phyloP scores from a whole-genome alignment of 1,284 basidiomycete species.

The Meira nashicola region DNA sequence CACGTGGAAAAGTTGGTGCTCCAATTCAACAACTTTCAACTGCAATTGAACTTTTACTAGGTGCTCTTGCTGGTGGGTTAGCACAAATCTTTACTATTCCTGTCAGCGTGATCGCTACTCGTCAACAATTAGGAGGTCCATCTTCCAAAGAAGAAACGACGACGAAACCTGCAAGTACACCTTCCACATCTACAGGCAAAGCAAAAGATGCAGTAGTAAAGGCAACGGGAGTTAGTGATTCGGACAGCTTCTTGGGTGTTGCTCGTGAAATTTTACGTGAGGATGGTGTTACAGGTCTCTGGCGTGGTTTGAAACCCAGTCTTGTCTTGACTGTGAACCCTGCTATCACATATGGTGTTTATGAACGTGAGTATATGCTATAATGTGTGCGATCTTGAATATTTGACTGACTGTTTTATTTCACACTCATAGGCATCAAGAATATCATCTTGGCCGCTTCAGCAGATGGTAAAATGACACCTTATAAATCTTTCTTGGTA shows the following conservation, averaged over 20 bases:
- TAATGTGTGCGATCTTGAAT: not conserved
- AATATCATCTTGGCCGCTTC: conserved; percentile 57
- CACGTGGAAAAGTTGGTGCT: conserved; percentile 12
- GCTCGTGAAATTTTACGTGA: conserved; percentile 83
- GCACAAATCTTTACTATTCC: conserved; percentile 99
- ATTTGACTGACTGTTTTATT: not conserved
- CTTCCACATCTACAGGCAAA: conserved; percentile 1
- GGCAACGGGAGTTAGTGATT: conserved; percentile 56
- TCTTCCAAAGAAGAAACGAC: not conserved
- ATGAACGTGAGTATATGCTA: conserved; percentile 59
- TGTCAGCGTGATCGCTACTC: conserved; percentile 91
- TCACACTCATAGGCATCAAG: conserved; percentile 65
- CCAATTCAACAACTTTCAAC: conserved; percentile 31
- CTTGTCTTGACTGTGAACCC: conserved; percentile 89
- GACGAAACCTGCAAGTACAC: conserved; percentile 12
- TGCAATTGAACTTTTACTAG: conserved; percentile 64
- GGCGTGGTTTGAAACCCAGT: conserved; percentile 88
- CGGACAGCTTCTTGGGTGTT: conserved; percentile 64
- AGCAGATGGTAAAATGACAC: conserved; percentile 66
- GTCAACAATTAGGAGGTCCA: conserved; percentile 66
- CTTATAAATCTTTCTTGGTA: conserved; percentile 74
- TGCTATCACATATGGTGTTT: conserved; percentile 95
- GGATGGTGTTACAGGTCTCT: conserved; percentile 84
- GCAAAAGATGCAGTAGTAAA: conserved; percentile 24
- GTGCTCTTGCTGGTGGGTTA: conserved; percentile 85